Evolutionary conservation across 306 rosid genomes (phyloP), one percentile per base, ranked within the genome.

Genomic region (Vigna reflexopilosa): DNA sequence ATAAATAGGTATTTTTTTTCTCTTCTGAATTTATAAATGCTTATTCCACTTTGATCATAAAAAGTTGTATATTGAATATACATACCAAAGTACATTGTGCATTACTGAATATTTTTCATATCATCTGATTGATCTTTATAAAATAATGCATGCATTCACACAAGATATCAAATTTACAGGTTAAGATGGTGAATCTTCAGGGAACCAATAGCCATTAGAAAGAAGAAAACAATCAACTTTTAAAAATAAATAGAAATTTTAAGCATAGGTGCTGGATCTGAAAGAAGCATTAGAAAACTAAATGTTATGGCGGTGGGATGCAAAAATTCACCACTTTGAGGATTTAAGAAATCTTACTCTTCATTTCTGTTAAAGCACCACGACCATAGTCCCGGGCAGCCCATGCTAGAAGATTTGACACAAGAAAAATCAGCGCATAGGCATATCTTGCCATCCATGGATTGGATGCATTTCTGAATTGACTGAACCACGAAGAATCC

Each of bases 391-490:
- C 99, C 78, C 99, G 88, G 58, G 93, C 99, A 48, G 91, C 97
- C 99, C 99, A 96, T 32, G 96, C 98, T 48, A 93, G 74, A 64
- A 96, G 87, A 78, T 86, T 96, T 0, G 94, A 88, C 49, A 88
- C 67, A 42, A 96, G 89, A 84, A 96, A 96, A 78, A 96, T 79
- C 51, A 96, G 75, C 26, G 86, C 98, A 56, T 96, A 96, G 17
- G 65, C 96, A 81, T 90, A 93, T 90, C 99, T 93, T 51, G 99
- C 99, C 94, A 96, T 90, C 99, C 96, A 91, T 66, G 98, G 99
- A 91, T 96, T 96, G 14, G 96, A 90, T 20, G 86, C 94, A 87
- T 91, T 93, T 51, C 95, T 86, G 82, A 96, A 91, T 74, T 92
- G 97, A 68, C 85, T 45, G 70, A 72, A 82, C 92, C 97, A 92